A percentile compares a stretch with the other conserved stretches of the same genome.
phyloP scores from a whole-genome alignment of 768 basidiomycete genomes.

The Collybia sp. region DNA sequence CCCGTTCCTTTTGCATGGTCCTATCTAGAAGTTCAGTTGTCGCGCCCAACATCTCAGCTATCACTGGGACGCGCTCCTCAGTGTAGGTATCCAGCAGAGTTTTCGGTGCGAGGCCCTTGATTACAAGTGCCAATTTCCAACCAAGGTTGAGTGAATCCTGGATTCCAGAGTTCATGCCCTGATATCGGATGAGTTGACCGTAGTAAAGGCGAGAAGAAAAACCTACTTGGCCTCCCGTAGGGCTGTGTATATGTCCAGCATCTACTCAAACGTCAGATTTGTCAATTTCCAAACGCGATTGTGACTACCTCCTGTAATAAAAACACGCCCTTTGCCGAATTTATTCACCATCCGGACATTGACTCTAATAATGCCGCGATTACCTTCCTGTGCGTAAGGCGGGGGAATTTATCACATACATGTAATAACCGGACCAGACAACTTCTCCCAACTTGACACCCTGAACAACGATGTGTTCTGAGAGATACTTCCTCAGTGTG shows the following conservation, averaged over 20 bases:
- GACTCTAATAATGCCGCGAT: conserved; percentile 16
- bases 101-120: conserved; percentile 26
- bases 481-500: conserved; percentile 2
- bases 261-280: conserved; percentile 23
- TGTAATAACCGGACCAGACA: too few species aligned
- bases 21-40: conserved; percentile 23
- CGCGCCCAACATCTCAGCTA: conserved; percentile 37
- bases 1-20: conserved; percentile 11
- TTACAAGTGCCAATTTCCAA: conserved; percentile 41
- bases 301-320: conserved; percentile 40
- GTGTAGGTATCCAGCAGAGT: conserved; percentile 35
- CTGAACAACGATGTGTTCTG: too few species aligned
- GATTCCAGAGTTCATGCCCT: conserved; percentile 13
- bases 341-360: conserved; percentile 44
- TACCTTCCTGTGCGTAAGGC: too few species aligned
- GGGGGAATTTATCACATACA: too few species aligned
- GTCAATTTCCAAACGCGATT: background rate
- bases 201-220: background rate
- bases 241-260: conserved; percentile 43
- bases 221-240: conserved; percentile 32
- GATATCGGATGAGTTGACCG: background rate
- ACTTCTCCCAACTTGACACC: too few species aligned
- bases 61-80: conserved; percentile 40
- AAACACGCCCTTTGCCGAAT: conserved; percentile 37
- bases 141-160: conserved; percentile 33